Evolutionary conservation across 2,329 filamentous ascomycete genomes (phyloP).

Genomic region (Beauveria brongniartii): DNA sequence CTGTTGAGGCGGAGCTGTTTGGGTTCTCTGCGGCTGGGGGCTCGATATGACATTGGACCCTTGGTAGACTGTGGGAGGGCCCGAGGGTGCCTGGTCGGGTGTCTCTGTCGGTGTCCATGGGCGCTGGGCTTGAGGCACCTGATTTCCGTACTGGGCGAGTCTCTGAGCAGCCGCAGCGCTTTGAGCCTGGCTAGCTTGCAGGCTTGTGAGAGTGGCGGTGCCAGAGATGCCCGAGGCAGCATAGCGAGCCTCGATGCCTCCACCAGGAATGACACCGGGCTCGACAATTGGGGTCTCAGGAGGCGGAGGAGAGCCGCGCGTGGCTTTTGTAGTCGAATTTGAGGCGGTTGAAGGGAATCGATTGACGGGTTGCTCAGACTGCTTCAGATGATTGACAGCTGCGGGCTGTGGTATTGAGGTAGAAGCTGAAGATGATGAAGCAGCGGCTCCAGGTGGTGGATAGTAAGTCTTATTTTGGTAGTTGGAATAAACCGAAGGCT

Average conservation of each 20-base stretch:
- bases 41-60: slow-evolving; percentile 63
- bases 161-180: slow-evolving; percentile 78
- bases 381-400: slow-evolving; percentile 19
- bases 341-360: slow-evolving; percentile 76
- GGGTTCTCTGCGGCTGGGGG: slow-evolving; percentile 34
- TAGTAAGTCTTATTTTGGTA: slow-evolving; percentile 54
- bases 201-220: slow-evolving; percentile 68
- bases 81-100: slow-evolving; percentile 78
- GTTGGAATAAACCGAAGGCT: slow-evolving; percentile 35
- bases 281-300: slow-evolving; percentile 83
- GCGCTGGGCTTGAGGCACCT: slow-evolving; percentile 33
- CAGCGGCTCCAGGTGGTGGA: slow-evolving; percentile 42
- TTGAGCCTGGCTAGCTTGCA: slow-evolving; percentile 52
- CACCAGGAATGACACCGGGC: slow-evolving; percentile 60
- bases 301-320: slow-evolving; percentile 85
- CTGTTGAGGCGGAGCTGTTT: slow-evolving; percentile 36
- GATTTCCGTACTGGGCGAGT: slow-evolving; percentile 63
- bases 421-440: slow-evolving; percentile 25
- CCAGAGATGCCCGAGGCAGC: slow-evolving; percentile 86
- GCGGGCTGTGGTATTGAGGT: slow-evolving; percentile 13
- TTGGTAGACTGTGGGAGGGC: slow-evolving; percentile 86
- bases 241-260: slow-evolving; percentile 85
- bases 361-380: slow-evolving; percentile 45
- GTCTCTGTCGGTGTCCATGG: slow-evolving; percentile 95
- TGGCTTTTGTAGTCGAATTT: slow-evolving; percentile 85